phyloP scores from a whole-genome alignment of 371 early-diverging fungal genomes.

The Mycotypha africana region DNA sequence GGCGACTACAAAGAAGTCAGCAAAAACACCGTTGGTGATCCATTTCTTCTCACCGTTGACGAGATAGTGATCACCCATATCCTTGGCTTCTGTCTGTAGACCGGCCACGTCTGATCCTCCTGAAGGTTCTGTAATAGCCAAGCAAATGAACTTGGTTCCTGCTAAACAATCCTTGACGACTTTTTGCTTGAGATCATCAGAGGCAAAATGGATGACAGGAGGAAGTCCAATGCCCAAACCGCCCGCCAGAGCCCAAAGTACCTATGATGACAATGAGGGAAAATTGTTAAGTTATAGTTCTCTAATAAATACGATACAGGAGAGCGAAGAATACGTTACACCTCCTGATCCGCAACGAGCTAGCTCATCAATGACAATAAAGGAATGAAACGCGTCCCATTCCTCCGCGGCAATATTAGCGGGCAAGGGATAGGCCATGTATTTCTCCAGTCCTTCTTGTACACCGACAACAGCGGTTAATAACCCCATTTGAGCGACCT shows the following conservation, averaged over 20 bases:
- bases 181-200: conserved; percentile 51
- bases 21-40: conserved; percentile 81
- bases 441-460: conserved; percentile 12
- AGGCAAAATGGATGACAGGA: conserved; percentile 61
- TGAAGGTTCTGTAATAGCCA: conserved; percentile 63
- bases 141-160: conserved; percentile 63
- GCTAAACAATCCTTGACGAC: conserved; percentile 51
- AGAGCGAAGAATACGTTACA: conserved; percentile 46
- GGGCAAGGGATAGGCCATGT: conserved; percentile 21
- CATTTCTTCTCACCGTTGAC: conserved; percentile 80
- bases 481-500: conserved; percentile 57
- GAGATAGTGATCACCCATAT: conserved; percentile 51
- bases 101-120: conserved; percentile 83
- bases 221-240: conserved; percentile 72
- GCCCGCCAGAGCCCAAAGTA: conserved; percentile 37
- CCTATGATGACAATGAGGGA: conserved; percentile 5
- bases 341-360: conserved; percentile 70
- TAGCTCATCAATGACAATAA: conserved; percentile 61
- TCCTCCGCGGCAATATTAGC: conserved; percentile 26
- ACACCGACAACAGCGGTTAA: conserved; percentile 37
- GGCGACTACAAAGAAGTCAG: conserved; percentile 61
- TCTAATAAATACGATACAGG: no score
- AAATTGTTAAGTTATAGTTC: no score
- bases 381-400: conserved; percentile 58
- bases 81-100: conserved; percentile 68